Evolutionary conservation across 176 grass and related monocot genomes (phyloP), one percentile per base, ranked within the genome.

Genomic region (Ensete glaucum): DNA sequence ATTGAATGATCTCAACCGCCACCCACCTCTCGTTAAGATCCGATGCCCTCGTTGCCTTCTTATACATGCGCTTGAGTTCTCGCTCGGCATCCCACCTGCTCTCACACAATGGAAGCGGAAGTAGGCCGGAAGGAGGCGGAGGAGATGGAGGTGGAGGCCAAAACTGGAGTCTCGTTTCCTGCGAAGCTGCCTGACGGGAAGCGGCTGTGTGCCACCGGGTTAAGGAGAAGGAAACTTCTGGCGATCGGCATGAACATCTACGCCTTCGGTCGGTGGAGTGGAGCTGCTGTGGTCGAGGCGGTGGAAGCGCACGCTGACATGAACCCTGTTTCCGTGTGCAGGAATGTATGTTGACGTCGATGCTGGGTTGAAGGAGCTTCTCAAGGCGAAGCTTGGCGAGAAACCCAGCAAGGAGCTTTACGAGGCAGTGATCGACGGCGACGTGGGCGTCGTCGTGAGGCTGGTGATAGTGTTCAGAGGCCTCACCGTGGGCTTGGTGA

Each of bases 381-480:
- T 86, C 22, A 82, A 64, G 77, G 34, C 79, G 17, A 86, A 81
- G 22, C 78, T 82, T 8, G 69, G 65, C 53, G 56, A 78, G 49
- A 74, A 60, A 26, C 57, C 84, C 9, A 82, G 75, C 0, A 78
- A 62, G 75, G 79, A 86, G 49, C 52, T 86, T n/a, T 75, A 78
- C 26, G 79, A 78, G n/a, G 53, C 69, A 24, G 84, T 78, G 74
- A 86, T 86, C 15, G 52, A 82, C 20, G 62, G 59, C 17, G 79
- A 86, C 27, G 56, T 86, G 1, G 27, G 50, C 15, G 49, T 86
- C 51, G 77, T 59, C 20, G 79, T 78, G 25, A 86, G 79, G 69
- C 29, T 86, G 51, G 57, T 81, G 25, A 82, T 86, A 60, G 84
- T 82, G 8, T 86, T 82, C 20, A 11, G 60, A 25, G 75, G 5